Evolutionary conservation across 1,139 yeast species (phyloP).

Genomic region (Zygosaccharomyces sapae): DNA sequence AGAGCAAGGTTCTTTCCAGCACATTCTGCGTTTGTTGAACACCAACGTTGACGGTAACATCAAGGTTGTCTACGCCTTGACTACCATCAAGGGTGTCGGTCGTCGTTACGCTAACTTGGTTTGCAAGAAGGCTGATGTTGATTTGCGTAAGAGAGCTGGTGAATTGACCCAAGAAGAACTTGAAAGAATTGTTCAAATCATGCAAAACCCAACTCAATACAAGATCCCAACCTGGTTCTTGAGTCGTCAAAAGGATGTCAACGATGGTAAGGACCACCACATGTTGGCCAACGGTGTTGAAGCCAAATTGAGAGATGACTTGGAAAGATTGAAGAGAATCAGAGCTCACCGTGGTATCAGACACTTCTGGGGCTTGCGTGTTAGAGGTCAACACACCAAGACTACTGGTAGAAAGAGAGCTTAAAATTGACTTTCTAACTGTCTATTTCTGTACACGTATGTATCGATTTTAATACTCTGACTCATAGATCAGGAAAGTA

Average conservation of each 20-base stretch:
- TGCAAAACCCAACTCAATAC: slow-evolving; percentile 99
- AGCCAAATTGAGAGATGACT: slow-evolving; percentile 99
- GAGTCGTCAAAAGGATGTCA: slow-evolving; percentile 98
- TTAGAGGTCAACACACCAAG: slow-evolving; percentile 99
- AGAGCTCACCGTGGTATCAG: slow-evolving; percentile 99
- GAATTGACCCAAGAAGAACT: slow-evolving; percentile 99
- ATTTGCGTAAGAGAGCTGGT: slow-evolving; percentile 98
- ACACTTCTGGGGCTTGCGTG: slow-evolving; percentile 98
- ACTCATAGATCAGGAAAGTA: slow-evolving; percentile 2
- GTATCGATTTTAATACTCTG: slow-evolving; percentile 5
- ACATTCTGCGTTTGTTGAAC: slow-evolving; percentile 99
- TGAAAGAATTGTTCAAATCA: slow-evolving; percentile 98
- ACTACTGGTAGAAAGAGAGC: slow-evolving; percentile 87
- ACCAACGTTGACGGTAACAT: slow-evolving; percentile 99
- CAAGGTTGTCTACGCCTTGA: slow-evolving; percentile 99
- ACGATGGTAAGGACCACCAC: slow-evolving; percentile 99
- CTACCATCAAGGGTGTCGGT: slow-evolving; percentile 99
- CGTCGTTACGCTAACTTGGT: slow-evolving; percentile 99
- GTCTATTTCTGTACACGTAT: slow-evolving; percentile 15
- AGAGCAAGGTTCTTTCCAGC: slow-evolving; percentile 99
- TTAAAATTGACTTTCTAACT: slow-evolving; percentile 23
- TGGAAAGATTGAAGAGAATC: slow-evolving; percentile 99
- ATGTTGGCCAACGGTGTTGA: slow-evolving; percentile 98
- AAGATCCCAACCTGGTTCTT: slow-evolving; percentile 99
- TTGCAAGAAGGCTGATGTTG: slow-evolving; percentile 99